Base-by-base conservation (phyloP, 257 asterid genomes). In the Fraxinus americana region DNA sequence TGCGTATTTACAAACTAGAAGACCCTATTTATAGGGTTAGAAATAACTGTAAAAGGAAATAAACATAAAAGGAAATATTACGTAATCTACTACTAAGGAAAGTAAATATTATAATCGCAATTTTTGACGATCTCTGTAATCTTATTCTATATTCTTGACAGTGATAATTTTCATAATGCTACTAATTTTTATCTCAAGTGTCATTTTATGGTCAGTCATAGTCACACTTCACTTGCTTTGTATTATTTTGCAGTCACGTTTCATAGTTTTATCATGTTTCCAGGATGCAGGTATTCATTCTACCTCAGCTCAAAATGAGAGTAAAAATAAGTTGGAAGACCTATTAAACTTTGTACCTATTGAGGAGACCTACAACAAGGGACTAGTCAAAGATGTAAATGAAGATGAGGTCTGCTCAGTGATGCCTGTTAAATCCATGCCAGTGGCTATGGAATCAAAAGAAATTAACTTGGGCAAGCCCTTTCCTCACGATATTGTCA, bases 301-400 rank as follows among this genome's bases (percentile, higher is more conserved):
- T 25, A 80, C 78, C 67, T 77, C 90, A 71, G 72, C 81, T 75
- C 81, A 73, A 76, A 74, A 73, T 48, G 85, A 83, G 72, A 79
- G 85, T 81, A 83, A 82, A 38, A 76, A 79, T 65, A 80, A 82
- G 79, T 73, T 89, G 85, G 94, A 86, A 88, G 89, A 87, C 84
- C 80, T 84, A 75, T 87, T 89, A 78, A 86, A 84, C 80, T 82
- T 83, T 77, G 72, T 87, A 39, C 97, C 92, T 71, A 71, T 82
- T 66, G 91, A 84, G 84, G 85, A 85, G 81, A 85, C 82, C 75
- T 65, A 66, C 75, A 83, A 69, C 17, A 81, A 81, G 65, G 84
- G 79, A 83, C 83, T 72, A 69, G 70, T 69, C 72, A 81, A 84
- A 80, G 85, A 83, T 80, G 85, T 82, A 74, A 82, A 78, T 73